Evolutionary conservation across 1,284 basidiomycete species (phyloP).

Genomic region (Fomitopsis betulina): DNA sequence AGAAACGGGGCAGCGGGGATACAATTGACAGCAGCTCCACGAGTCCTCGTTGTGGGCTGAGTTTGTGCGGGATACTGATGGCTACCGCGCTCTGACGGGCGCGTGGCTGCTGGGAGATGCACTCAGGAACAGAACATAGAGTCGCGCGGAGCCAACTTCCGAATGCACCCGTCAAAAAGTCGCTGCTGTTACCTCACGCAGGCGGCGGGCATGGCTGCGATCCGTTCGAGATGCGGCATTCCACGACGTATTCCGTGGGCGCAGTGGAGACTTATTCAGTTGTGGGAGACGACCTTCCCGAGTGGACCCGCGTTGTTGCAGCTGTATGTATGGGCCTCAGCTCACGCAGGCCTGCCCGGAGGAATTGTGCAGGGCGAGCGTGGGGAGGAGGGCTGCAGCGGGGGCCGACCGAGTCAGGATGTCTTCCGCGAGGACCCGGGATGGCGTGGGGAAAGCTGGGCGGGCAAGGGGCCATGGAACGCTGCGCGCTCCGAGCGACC

Average conservation of each 20-base stretch:
- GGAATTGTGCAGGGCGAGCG: not conserved
- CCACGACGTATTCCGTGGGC: conserved; percentile 1
- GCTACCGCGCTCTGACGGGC: not conserved
- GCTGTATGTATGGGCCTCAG: not conserved
- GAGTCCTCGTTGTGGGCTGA: not conserved
- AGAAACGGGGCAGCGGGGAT: not conserved
- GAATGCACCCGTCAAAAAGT: not conserved
- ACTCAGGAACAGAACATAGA: not conserved
- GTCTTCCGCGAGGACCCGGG: conserved; percentile 3
- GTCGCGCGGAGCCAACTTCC: not conserved
- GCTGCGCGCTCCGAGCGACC: conserved; percentile 6
- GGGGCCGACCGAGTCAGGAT: not conserved
- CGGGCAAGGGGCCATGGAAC: not conserved
- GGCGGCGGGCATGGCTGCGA: not conserved
- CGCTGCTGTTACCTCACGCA: not conserved
- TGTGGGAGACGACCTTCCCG: not conserved
- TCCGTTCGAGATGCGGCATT: not conserved
- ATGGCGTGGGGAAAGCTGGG: not conserved
- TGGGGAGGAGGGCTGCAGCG: not conserved
- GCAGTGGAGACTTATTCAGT: not conserved
- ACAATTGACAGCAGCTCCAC: not conserved
- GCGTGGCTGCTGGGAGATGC: not conserved
- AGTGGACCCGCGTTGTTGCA: not conserved
- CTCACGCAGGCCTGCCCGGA: not conserved
- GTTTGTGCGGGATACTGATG: not conserved